Percentiles rank a stretch among this genome's conserved stretches.
These are phyloP conservation scores for Rhizopus delemar DNA, from an alignment of 371 early-diverging fungal species.

Conservation along the genomic window DNA sequence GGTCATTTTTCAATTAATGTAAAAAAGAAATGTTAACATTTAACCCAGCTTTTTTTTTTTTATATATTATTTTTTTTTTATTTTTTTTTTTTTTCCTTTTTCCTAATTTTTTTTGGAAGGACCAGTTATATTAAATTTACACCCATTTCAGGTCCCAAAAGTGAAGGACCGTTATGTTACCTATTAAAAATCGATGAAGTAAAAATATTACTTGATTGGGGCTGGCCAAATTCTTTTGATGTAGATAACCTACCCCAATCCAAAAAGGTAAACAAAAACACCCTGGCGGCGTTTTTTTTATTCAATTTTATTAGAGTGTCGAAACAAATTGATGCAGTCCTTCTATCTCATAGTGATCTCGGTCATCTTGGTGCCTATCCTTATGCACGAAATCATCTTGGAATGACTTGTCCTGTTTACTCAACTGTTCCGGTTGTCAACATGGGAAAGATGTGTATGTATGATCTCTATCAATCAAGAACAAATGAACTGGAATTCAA, in stretches of 20 bases:
- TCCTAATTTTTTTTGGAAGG: slow-evolving; percentile 34
- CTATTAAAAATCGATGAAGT: slow-evolving; percentile 89
- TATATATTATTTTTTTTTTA: slow-evolving; percentile 1
- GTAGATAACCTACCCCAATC: slow-evolving; percentile 64
- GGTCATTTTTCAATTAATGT: neutral
- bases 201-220: slow-evolving; percentile 92
- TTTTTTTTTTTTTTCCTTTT: neutral
- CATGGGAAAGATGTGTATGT: slow-evolving; percentile 88
- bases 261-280: slow-evolving; percentile 59
- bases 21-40: neutral
- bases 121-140: slow-evolving; percentile 80
- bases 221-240: slow-evolving; percentile 79
- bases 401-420: slow-evolving; percentile 87
- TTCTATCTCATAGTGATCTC: slow-evolving; percentile 90
- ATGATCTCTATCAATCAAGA: slow-evolving; percentile 75
- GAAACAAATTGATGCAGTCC: slow-evolving; percentile 88
- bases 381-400: slow-evolving; percentile 77
- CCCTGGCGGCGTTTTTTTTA: neutral
- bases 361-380: slow-evolving; percentile 90
- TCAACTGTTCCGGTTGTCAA: slow-evolving; percentile 93
- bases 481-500: slow-evolving; percentile 71
- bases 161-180: slow-evolving; percentile 86
- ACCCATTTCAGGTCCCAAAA: slow-evolving; percentile 80
- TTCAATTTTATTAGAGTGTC: slow-evolving; percentile 62
- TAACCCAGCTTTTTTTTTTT: neutral